Conservation (phyloP, 257 asterid species). For the Buddleja alternifolia region DNA sequence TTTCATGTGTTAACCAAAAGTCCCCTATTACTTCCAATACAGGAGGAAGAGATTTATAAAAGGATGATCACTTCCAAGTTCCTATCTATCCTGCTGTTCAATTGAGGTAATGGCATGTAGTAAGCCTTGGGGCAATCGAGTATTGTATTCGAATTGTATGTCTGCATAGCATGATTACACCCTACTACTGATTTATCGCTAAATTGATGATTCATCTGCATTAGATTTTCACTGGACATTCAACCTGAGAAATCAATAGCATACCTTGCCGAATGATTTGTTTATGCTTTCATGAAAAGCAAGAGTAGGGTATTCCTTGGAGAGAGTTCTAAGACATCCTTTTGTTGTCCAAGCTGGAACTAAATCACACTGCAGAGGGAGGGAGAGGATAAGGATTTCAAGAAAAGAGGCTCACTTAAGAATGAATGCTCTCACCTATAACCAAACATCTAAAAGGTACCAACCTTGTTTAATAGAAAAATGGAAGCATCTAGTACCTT, state of each 20-base stretch:
- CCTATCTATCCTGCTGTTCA: neutral
- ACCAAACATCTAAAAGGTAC: no score
- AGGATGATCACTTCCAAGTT: neutral
- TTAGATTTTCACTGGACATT: slow-evolving; percentile 3
- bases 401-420: slow-evolving; percentile 3
- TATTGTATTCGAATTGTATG: neutral
- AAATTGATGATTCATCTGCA: slow-evolving; percentile 1
- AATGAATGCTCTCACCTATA: neutral
- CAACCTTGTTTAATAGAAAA: slow-evolving; percentile 85
- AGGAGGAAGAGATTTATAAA: neutral
- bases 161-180: neutral
- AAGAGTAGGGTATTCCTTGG: slow-evolving; percentile 94
- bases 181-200: neutral
- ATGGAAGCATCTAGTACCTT: slow-evolving; percentile 91
- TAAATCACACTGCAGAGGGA: slow-evolving; percentile 77
- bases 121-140: neutral
- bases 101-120: neutral
- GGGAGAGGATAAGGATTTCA: neutral
- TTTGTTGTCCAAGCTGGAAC: slow-evolving; percentile 95
- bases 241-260: neutral
- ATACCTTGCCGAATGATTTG: slow-evolving; percentile 97
- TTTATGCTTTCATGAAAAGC: no score
- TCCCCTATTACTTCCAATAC: neutral
- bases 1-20: no score
- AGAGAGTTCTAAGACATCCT: slow-evolving; percentile 89